Conservation (phyloP, 2,329 filamentous ascomycete species). For the Chalara sp. region DNA sequence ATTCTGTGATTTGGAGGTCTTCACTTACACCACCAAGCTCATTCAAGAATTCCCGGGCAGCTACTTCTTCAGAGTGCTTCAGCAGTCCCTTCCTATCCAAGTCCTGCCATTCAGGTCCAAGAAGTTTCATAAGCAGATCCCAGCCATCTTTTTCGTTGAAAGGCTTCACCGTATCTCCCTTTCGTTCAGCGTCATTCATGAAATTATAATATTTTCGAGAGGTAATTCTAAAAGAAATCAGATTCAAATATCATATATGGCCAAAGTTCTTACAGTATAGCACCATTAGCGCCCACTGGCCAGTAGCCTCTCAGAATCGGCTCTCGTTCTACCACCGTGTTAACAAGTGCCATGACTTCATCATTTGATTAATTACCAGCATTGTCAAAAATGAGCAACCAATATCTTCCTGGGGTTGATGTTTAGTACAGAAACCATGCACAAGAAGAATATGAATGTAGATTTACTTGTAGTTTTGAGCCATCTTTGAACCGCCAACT, state of each 20-base stretch:
- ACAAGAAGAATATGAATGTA: not conserved
- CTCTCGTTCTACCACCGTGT: conserved; percentile 11
- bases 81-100: conserved; percentile 8
- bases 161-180: conserved; percentile 16
- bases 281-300: conserved; percentile 16
- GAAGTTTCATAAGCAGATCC: conserved; percentile 15
- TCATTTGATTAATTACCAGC: conserved; percentile 6
- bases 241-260: not conserved
- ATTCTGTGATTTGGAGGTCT: not conserved
- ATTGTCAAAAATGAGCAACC: conserved; percentile 17
- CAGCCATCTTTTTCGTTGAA: conserved; percentile 14
- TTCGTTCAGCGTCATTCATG: conserved; percentile 13
- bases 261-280: conserved; percentile 10
- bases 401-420: conserved; percentile 4
- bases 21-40: conserved; percentile 9
- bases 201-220: conserved; percentile 22
- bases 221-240: conserved; percentile 10
- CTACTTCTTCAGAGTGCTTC: conserved; percentile 8
- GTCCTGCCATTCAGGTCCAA: conserved; percentile 14
- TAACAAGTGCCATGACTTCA: not conserved
- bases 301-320: conserved; percentile 18
- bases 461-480: conserved; percentile 12
- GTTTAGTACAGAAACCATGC: not conserved
- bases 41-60: conserved; percentile 9
- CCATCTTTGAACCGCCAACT: conserved; percentile 12